phyloP scores from a whole-genome alignment of 83 land plant species.

The Picea mariana region DNA sequence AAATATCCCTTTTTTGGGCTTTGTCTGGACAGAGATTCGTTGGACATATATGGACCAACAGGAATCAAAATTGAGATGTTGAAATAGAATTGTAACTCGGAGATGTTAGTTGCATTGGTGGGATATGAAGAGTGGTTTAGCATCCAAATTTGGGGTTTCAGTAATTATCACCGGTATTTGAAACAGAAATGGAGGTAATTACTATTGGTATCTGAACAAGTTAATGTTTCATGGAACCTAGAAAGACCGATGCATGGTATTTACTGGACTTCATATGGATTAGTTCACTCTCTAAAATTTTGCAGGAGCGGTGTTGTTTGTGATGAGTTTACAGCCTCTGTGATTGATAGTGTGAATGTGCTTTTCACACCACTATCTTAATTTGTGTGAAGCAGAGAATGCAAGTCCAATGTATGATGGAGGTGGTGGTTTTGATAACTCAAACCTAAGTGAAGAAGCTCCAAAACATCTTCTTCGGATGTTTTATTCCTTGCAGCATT shows the following conservation, averaged over 20 bases:
- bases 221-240: slow-evolving; percentile 86
- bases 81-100: slow-evolving; percentile 84
- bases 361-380: slow-evolving; percentile 21
- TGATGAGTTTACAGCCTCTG: slow-evolving; percentile 73
- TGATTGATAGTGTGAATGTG: slow-evolving; percentile 62
- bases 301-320: slow-evolving; percentile 80
- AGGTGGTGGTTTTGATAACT: slow-evolving; percentile 34
- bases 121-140: slow-evolving; percentile 52
- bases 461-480: slow-evolving; percentile 91
- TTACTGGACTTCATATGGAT: slow-evolving; percentile 78
- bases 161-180: slow-evolving; percentile 94
- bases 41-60: slow-evolving; percentile 50
- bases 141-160: slow-evolving; percentile 87
- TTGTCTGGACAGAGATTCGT: slow-evolving; percentile 85
- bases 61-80: slow-evolving; percentile 54
- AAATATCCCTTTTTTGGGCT: too few species aligned
- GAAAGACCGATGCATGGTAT: slow-evolving; percentile 71
- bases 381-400: slow-evolving; percentile 67
- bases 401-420: slow-evolving; percentile 28
- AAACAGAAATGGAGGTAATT: too few species aligned
- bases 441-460: slow-evolving; percentile 78
- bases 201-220: slow-evolving; percentile 90
- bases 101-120: slow-evolving; percentile 74
- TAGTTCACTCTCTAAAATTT: slow-evolving; percentile 44
- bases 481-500: slow-evolving; percentile 87